These are phyloP conservation scores for Mucor sp. DNA, from an alignment of 371 early-diverging fungal species.

Conservation along the genomic window DNA sequence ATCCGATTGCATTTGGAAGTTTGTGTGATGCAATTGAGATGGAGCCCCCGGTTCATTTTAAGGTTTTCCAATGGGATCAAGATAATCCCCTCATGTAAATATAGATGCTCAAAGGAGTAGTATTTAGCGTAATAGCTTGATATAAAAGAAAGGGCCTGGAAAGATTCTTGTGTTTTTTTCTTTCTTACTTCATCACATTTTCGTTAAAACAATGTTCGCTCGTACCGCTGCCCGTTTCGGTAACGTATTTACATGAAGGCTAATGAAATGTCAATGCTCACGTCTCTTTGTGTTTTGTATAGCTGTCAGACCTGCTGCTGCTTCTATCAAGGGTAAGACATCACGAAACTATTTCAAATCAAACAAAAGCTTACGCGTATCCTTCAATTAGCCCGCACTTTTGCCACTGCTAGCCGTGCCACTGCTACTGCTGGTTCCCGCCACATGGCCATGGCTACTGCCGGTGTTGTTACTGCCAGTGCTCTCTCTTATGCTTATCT, in stretches of 20 bases:
- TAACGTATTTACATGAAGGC: slow-evolving; percentile 14
- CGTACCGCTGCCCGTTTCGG: slow-evolving; percentile 47
- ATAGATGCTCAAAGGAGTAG: not conserved
- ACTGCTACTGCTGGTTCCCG: slow-evolving; percentile 37
- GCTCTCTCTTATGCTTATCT: slow-evolving; percentile 52
- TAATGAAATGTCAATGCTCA: not conserved
- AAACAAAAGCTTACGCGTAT: not conserved
- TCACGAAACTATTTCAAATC: not conserved
- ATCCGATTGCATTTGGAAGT: not conserved
- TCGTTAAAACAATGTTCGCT: slow-evolving; percentile 38
- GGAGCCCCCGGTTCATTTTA: slow-evolving; percentile 9
- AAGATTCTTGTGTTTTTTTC: not conserved
- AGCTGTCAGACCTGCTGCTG: slow-evolving; percentile 38
- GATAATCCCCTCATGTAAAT: not conserved
- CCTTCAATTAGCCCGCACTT: slow-evolving; percentile 41
- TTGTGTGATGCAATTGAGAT: slow-evolving; percentile 12
- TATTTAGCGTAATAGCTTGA: not conserved
- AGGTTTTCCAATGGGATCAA: not conserved
- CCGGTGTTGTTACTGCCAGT: slow-evolving; percentile 52
- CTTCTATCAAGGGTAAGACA: slow-evolving; percentile 40
- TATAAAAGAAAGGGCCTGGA: not conserved
- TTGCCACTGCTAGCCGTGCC: slow-evolving; percentile 53
- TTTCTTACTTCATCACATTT: slow-evolving; percentile 19
- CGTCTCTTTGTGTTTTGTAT: not conserved
- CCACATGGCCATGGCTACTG: slow-evolving; percentile 45